Evolutionary conservation across 805 yeast genomes (phyloP), one percentile per base, ranked within the genome.

Genomic region (Candida silvatica): DNA sequence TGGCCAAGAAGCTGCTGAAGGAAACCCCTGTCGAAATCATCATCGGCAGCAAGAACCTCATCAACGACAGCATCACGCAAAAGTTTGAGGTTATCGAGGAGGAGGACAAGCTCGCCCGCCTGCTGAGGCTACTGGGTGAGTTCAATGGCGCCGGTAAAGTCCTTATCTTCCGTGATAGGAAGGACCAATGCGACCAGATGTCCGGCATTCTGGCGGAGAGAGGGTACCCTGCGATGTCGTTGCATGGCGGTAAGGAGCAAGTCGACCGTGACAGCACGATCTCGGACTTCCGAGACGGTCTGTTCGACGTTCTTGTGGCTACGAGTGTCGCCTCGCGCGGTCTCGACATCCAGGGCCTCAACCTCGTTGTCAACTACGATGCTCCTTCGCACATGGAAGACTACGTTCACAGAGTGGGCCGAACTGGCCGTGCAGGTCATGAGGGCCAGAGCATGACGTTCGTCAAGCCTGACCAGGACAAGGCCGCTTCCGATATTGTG

Each of bases 311-410:
- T 1, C 61, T 92, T 32, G 73, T 92, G 19, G 95, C 97, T 6
- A 92, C 98, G 0, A 92, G 95, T 2, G 82, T 92, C 18, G 86
- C 97, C 3, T 95, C 98, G 0, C 67, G 98, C 42, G 98, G 98
- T 0, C 62, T 92, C 17, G 97, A 92, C 58, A 96, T 92, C n/a
- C 82, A 86, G 35, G 80, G 78, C 17, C 69, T 90, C 18, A 77
- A 77, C 38, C 55, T 88, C 29, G 97, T 92, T 2, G 64, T 92
- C 5, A 83, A 92, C 43, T 83, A 70, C 48, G 87, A 82, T 44
- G 70, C 85, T 0, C 94, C 95, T 1, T 83, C 70, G 43, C 94
- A 88, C 40, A 69, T 87, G 68, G 97, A 94, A 42, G 97, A 92
- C 54, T 92, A 92, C 51, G 90, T 92, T 9, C 98, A 92, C 59